A percentile compares a stretch with the other conserved stretches of the same genome.
Evolutionary conservation across 306 rosid genomes (phyloP).

Genomic region (Oxytropis ochrocephala): DNA sequence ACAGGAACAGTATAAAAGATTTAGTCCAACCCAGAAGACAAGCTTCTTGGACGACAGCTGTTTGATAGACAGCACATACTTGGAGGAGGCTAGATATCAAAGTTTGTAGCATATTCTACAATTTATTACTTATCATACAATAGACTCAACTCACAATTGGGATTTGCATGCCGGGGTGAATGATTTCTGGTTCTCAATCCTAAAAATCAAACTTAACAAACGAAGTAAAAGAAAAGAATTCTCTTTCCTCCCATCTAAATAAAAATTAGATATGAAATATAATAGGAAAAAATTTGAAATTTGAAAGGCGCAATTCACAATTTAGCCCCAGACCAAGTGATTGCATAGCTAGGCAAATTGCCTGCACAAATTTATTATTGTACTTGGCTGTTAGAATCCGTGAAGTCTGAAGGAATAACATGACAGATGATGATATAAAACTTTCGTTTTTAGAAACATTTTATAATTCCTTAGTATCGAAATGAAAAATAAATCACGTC

Average conservation of each 20-base stretch:
- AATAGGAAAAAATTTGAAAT: background rate
- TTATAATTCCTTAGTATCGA: no score
- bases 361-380: background rate
- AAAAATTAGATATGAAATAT: background rate
- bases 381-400: background rate
- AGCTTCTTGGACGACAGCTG: background rate
- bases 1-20: background rate
- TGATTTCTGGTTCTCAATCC: slow-evolving; percentile 1
- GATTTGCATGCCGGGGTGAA: background rate
- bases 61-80: background rate
- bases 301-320: background rate
- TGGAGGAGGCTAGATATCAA: background rate
- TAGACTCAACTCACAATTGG: background rate
- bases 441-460: no score
- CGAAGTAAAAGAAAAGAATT: background rate
- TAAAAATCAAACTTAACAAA: slow-evolving; percentile 6
- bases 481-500: no score
- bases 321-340: background rate
- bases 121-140: background rate
- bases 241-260: background rate
- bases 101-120: background rate
- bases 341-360: background rate
- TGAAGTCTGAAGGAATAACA: no score
- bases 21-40: background rate
- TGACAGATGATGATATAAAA: no score